Evolutionary conservation across 805 yeast species (phyloP), one percentile per base, ranked within the genome.

Genomic region (Isabelozyma rhagii): DNA sequence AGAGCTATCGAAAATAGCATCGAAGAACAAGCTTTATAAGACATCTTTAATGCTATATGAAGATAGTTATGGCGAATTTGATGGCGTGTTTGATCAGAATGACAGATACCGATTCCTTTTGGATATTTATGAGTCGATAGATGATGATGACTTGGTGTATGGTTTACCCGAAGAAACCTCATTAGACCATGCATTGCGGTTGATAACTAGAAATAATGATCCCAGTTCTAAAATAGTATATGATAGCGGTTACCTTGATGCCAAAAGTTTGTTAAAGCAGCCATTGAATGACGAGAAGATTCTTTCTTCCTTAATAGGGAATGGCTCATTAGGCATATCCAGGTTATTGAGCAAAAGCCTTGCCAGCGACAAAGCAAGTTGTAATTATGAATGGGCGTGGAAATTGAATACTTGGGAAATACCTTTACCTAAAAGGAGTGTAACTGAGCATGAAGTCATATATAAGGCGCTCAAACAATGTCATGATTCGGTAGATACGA

Each of bases 351-450:
- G 68, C 39, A 64, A 67, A 8, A 55, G 53, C n/a, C 31, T 54
- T 2, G 21, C 10, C 10, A 43, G 41, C 4, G 40, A 47, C n/a
- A 36, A 41, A 11, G 46, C 53, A 1, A 61, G 59, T 18, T 62
- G 63, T 21, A 50, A 66, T 1, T 87, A 77, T 60, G 82, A 79
- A 50, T 84, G 90, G 81, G 80, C 84, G 0, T 85, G 97, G 90
- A 87, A 87, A 59, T 65, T 92, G 40, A 80, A 78, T 41, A 79
- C 81, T 45, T 92, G 97, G 97, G 86, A 85, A 47, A 52, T 87
- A 1, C 89, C 96, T 0, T 52, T 61, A 0, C 74, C 84, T 1
- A 61, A 59, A 2, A 54, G 51, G 0, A 61, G 77, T 0, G 46
- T 47, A 0, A 63, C 71, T 0, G 79, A 74, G 39, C 73, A 80